These are phyloP conservation scores for Neurospora sp. DNA, from an alignment of 495 filamentous ascomycete genomes.

Conservation along the genomic window DNA sequence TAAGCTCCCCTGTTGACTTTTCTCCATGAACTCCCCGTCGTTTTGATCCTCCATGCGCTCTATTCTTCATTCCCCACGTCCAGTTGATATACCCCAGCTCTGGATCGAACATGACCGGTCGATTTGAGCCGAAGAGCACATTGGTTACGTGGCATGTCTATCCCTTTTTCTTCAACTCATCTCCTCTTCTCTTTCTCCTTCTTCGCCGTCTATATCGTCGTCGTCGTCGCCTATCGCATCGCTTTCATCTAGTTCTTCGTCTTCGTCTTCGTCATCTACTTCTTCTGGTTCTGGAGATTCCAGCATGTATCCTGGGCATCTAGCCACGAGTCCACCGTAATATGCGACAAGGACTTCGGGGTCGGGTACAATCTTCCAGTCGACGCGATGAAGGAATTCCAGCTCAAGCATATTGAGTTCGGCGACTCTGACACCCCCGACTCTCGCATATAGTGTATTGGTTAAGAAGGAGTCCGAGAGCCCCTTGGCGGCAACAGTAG, in stretches of 20 bases:
- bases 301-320: constrained; percentile 35
- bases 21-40: no score
- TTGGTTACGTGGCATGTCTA: not conserved
- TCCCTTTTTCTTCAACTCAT: not conserved
- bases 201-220: constrained; percentile 13
- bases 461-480: constrained; percentile 97
- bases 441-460: constrained; percentile 86
- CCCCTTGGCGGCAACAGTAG: constrained; percentile 91
- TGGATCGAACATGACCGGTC: not conserved
- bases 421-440: constrained; percentile 79
- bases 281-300: constrained; percentile 19
- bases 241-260: constrained; percentile 11
- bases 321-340: constrained; percentile 71
- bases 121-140: not conserved
- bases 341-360: constrained; percentile 90
- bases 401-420: constrained; percentile 90
- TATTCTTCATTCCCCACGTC: not conserved
- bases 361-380: constrained; percentile 94
- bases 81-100: not conserved
- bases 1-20: not conserved
- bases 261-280: constrained; percentile 7
- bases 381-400: constrained; percentile 81
- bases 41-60: not conserved
- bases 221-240: constrained; percentile 13
- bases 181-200: not conserved